Evolutionary conservation across 164 flowering plant species (phyloP).

Genomic region (Tetracentron sinense): DNA sequence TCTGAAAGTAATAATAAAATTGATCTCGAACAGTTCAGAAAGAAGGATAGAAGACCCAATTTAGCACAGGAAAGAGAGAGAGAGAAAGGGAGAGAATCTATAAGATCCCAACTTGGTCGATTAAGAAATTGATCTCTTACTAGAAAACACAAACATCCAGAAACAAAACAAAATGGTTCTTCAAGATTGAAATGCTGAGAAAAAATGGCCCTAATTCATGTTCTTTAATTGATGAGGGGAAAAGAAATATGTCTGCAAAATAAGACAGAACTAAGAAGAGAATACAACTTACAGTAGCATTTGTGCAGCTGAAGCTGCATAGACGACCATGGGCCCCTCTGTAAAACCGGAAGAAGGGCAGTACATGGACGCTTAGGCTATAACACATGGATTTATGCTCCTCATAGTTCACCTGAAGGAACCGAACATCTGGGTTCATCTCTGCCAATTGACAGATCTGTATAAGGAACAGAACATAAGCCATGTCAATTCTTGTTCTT

Average conservation of each 20-base stretch:
- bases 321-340: slow-evolving; percentile 83
- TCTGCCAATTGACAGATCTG: slow-evolving; percentile 84
- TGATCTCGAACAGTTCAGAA: too few species aligned
- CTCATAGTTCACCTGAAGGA: slow-evolving; percentile 76
- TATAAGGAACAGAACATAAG: slow-evolving; percentile 7
- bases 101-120: too few species aligned
- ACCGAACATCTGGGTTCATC: slow-evolving; percentile 66
- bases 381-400: slow-evolving; percentile 87
- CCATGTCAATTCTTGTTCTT: too few species aligned
- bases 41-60: too few species aligned
- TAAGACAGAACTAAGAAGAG: neutral
- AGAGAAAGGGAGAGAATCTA: too few species aligned
- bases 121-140: too few species aligned
- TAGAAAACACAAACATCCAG: too few species aligned
- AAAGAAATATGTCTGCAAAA: neutral
- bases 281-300: slow-evolving; percentile 65
- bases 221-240: neutral
- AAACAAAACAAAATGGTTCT: too few species aligned
- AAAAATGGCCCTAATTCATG: too few species aligned
- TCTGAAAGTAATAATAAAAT: too few species aligned
- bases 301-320: slow-evolving; percentile 91
- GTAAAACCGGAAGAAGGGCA: slow-evolving; percentile 86
- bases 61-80: too few species aligned
- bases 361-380: slow-evolving; percentile 77
- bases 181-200: too few species aligned